phyloP scores from a whole-genome alignment of 768 basidiomycete genomes.

The Mycena albidolilacea region DNA sequence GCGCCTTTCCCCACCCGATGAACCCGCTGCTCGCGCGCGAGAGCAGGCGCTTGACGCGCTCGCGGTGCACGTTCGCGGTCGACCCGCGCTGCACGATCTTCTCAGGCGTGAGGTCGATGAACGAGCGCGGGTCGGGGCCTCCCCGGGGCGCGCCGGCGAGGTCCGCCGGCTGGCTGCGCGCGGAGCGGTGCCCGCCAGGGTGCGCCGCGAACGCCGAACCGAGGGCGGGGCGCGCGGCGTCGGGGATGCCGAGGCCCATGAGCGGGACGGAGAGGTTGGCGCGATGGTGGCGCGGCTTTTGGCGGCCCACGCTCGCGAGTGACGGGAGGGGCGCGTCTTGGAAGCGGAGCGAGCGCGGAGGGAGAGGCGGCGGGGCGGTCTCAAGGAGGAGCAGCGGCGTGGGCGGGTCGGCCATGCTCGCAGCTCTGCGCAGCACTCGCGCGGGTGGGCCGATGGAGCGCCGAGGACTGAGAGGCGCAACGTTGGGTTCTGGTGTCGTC shows the following conservation, averaged over 20 bases:
- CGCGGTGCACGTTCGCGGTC: conserved; percentile 24
- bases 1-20: conserved; percentile 38
- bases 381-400: conserved; percentile 5
- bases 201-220: conserved; percentile 27
- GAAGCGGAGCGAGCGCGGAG: conserved; percentile 33
- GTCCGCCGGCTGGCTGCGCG: not conserved
- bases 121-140: conserved; percentile 30
- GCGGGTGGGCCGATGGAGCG: conserved; percentile 5
- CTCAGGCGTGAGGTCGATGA: conserved; percentile 40
- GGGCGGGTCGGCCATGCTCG: conserved; percentile 36
- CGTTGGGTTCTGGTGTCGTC: conserved; percentile 3
- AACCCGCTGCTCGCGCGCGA: conserved; percentile 38
- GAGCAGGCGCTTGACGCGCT: conserved; percentile 35
- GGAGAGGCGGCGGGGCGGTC: conserved; percentile 14
- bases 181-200: not conserved
- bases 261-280: conserved; percentile 38
- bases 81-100: conserved; percentile 24
- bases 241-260: conserved; percentile 25
- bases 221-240: conserved; percentile 2
- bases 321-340: conserved; percentile 28
- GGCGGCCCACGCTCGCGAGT: conserved; percentile 36
- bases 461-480: conserved; percentile 14
- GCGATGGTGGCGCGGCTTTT: conserved; percentile 35
- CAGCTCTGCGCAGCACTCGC: conserved; percentile 32
- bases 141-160: conserved; percentile 25